Evolutionary conservation across 73 alveolate genomes (phyloP), one percentile per base, ranked within the genome.

Genomic region (Urostyla sp.): DNA sequence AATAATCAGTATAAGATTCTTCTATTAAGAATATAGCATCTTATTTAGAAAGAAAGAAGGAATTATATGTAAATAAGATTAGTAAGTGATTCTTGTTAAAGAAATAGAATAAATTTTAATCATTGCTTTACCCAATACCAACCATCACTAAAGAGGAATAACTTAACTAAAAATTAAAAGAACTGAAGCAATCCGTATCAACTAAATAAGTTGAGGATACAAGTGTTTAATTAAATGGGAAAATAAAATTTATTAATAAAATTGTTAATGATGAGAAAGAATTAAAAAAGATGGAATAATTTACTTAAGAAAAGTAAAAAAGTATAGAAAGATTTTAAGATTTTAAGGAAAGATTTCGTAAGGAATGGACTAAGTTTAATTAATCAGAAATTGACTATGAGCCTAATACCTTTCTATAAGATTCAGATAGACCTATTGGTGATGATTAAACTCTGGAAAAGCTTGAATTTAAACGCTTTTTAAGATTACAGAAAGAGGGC

Each of bases 401-500:
- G 3, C 37, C 61, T 23, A 63, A 69, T 27, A 69, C 44, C 0
- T 56, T 46, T 15, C 4, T 37, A 20, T 67, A 44, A 1, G 83
- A 69, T 45, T 18, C 20, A 4, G 83, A 49, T 69, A 69, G 18
- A 16, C 83, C 83, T 7, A n/a, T 69, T 6, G 44, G 31, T 48
- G 83, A 69, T 23, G 34, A 48, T 27, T 15, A 46, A 48, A 48
- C 52, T 69, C 32, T 46, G 54, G 69, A 69, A 31, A 69, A 69
- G 31, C 32, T 69, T 8, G 83, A 69, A 27, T 69, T 69, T 36
- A 69, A 69, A 23, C 21, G 69, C 30, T 69, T 48, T 46, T 37
- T 69, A 0, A 69, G 83, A 26, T 55, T 69, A 1, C 27, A 69
- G 53, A 69, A 49, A 23, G 83, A 69, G 48, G 83, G 83, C 18